Conservation (phyloP, 768 basidiomycete species). For the Jaapia argillacea region DNA sequence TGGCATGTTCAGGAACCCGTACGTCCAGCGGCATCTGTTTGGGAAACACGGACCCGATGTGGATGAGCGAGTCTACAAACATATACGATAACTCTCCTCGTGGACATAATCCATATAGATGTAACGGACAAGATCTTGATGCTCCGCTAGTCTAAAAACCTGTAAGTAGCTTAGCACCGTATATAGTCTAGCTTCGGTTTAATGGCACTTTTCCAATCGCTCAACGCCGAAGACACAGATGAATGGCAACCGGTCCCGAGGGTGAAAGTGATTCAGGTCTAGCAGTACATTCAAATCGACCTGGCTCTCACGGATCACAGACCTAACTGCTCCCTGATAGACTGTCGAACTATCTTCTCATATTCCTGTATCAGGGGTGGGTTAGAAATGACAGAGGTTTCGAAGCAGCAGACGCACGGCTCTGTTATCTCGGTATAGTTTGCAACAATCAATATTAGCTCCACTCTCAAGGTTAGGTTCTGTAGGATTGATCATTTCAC, state of each 20-base stretch:
- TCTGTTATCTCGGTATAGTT: conserved; percentile 86
- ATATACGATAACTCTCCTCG: conserved; percentile 11
- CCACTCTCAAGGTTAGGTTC: conserved; percentile 98
- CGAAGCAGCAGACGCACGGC: no score
- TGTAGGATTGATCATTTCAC: conserved; percentile 14
- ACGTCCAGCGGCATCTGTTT: conserved; percentile 80
- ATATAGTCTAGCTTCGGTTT: not conserved
- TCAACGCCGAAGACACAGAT: not conserved
- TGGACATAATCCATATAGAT: conserved; percentile 52
- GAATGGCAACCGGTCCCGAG: no score
- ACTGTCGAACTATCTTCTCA: conserved; percentile 74
- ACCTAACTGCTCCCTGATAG: conserved; percentile 81
- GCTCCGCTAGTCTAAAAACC: conserved; percentile 40
- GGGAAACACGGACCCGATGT: conserved; percentile 37
- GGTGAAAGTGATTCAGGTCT: no score
- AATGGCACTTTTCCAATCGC: not conserved
- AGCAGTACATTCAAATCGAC: no score
- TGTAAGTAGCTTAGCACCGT: conserved; percentile 7
- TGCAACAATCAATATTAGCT: conserved; percentile 96
- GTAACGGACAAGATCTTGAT: conserved; percentile 26
- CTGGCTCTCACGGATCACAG: no score
- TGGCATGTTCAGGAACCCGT: conserved; percentile 81
- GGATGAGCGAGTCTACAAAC: conserved; percentile 38
- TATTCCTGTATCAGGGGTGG: conserved; percentile 47
- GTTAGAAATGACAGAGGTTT: not conserved